Percentiles rank a stretch among this genome's conserved stretches.
These are phyloP conservation scores for Suhomyces faveliae DNA, from an alignment of 805 yeast genomes.

Conservation along the genomic window DNA sequence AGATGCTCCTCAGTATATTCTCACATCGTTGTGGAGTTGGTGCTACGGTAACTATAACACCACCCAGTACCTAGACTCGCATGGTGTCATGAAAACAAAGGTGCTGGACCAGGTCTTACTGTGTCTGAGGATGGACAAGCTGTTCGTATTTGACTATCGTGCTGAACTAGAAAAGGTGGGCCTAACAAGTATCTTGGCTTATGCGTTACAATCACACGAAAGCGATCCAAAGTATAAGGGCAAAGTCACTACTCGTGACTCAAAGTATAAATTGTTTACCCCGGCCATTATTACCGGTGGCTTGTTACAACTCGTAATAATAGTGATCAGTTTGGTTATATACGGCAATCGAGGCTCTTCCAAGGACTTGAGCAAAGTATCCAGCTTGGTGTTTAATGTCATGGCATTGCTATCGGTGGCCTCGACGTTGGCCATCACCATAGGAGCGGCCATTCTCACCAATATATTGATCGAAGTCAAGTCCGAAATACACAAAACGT, in stretches of 20 bases:
- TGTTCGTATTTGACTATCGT: slow-evolving; percentile 45
- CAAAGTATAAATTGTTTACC: slow-evolving; percentile 20
- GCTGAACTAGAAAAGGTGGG: slow-evolving; percentile 39
- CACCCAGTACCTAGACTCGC: slow-evolving; percentile 11
- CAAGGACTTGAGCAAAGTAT: slow-evolving; percentile 31
- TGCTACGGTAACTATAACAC: slow-evolving; percentile 43
- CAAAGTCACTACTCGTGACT: slow-evolving; percentile 15
- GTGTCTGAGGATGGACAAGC: slow-evolving; percentile 16
- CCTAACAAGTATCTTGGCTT: slow-evolving; percentile 44
- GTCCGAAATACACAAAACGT: slow-evolving; percentile 24
- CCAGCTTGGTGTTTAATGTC: slow-evolving; percentile 33
- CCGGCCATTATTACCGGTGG: slow-evolving; percentile 29
- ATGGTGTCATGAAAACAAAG: slow-evolving; percentile 14
- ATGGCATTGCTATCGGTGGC: slow-evolving; percentile 37
- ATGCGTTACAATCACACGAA: slow-evolving; percentile 38
- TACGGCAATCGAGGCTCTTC: slow-evolving; percentile 37
- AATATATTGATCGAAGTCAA: slow-evolving; percentile 23
- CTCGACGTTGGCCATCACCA: slow-evolving; percentile 27
- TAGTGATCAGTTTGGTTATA: slow-evolving; percentile 30
- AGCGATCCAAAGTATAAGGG: slow-evolving; percentile 12
- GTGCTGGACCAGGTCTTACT: slow-evolving; percentile 22
- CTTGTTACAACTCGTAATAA: slow-evolving; percentile 26
- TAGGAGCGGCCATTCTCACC: slow-evolving; percentile 32
- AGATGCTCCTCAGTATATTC: slow-evolving; percentile 48
- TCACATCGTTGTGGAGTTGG: slow-evolving; percentile 42